Percentiles rank a stretch among this genome's conserved stretches.
Conservation (phyloP, 2,329 filamentous ascomycete species). For the Claviceps humidiphila region DNA sequence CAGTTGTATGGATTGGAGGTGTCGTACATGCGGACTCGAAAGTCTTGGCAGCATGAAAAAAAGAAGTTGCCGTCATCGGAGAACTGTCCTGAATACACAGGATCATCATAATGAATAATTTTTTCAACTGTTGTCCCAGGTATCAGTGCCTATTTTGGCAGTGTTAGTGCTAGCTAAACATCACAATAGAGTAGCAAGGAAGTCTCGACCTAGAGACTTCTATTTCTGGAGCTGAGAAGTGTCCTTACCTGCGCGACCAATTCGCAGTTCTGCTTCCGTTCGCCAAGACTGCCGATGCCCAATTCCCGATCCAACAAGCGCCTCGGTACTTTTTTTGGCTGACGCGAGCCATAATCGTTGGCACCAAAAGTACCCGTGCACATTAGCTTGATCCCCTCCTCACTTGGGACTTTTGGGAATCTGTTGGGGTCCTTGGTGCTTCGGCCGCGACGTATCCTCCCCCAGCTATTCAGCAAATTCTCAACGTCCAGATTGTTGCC, state of each 20-base stretch:
- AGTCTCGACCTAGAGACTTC: no score
- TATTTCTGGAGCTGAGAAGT: background rate
- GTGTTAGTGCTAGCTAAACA: background rate
- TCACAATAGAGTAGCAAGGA: background rate
- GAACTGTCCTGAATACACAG: conserved; percentile 92
- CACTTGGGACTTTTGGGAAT: conserved; percentile 77
- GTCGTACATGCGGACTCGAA: conserved; percentile 92
- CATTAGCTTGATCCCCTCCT: conserved; percentile 68
- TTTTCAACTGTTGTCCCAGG: conserved; percentile 68
- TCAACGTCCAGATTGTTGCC: conserved; percentile 25
- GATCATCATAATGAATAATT: conserved; percentile 73
- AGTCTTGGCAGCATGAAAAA: conserved; percentile 83
- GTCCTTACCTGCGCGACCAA: conserved; percentile 52
- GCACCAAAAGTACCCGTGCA: conserved; percentile 66
- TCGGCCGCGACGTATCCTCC: conserved; percentile 30
- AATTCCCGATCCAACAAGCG: conserved; percentile 73
- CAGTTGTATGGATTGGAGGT: conserved; percentile 91
- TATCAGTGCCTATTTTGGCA: conserved; percentile 48
- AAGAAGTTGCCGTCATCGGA: conserved; percentile 97
- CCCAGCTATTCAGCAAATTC: conserved; percentile 24
- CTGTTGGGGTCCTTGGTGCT: conserved; percentile 36
- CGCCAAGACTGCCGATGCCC: conserved; percentile 49
- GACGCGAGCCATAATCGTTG: conserved; percentile 41
- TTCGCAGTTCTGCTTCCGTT: conserved; percentile 45
- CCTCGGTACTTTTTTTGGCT: conserved; percentile 48